Base-by-base conservation (phyloP, 495 filamentous ascomycete genomes). In the Penicillium subrubescens region DNA sequence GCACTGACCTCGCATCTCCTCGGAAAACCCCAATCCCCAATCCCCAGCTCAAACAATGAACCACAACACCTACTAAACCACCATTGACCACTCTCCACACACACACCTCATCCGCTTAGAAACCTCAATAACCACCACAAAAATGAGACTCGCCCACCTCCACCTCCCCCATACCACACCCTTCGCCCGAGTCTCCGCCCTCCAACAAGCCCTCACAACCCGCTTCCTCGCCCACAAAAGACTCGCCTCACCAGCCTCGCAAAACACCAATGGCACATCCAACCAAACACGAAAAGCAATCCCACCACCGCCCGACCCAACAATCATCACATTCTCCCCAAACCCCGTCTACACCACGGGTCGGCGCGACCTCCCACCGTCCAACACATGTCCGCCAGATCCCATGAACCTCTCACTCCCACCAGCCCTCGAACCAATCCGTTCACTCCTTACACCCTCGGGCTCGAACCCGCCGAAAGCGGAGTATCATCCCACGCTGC, bases 271-370 rank as follows among this genome's bases (percentile, higher is more conserved):
- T 8, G 3, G 60, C 56, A 59, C 31, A 19, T n/a, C 44, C 46
- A 34, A 41, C 59, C 35, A 33, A 46, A 1, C 35, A 67, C 25
- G 23, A 1, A 67, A 67, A 29, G 59, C 66, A 61, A 66, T 73
- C 59, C 75, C 78, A 6, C 84, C 86, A 15, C 76, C 83, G 8
- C 92, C 86, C 6, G 75, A 80, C 29, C 86, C 95, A 31, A 88
- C 87, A 48, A 79, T 97, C 61, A 81, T 98, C 59, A 94, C 92
- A 64, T 94, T 95, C 80, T 87, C 90, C 59, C 92, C 93, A 44
- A 77, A 87, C 64, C 92, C 93, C 8, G 91, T 93, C 61, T 99
- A 94, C 79, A 98, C 95, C 33, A 89, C 90, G 67, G 95, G 95
- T 62, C 89, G 95, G 8, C 90, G 95, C 52, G 93, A 97, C 74